These are phyloP conservation scores for Lycium barbarum DNA, from an alignment of 257 asterid species.

Conservation along the genomic window DNA sequence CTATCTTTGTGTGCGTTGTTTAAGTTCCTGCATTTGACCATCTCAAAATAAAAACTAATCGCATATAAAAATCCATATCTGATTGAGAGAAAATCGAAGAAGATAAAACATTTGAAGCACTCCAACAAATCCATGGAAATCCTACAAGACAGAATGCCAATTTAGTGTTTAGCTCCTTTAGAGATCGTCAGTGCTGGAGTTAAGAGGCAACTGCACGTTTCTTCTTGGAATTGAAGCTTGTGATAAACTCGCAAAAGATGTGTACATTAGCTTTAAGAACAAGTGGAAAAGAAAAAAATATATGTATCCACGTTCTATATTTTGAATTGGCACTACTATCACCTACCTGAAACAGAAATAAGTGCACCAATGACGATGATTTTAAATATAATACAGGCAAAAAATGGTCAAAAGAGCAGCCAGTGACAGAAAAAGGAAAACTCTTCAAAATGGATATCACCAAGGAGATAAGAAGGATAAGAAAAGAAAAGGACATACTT, in stretches of 20 bases:
- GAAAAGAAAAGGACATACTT: conserved; percentile 54
- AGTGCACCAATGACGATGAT: neutral
- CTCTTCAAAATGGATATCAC: neutral
- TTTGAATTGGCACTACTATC: neutral
- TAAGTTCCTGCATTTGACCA: too few species aligned
- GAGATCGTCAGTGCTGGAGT: neutral
- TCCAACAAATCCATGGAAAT: conserved; percentile 89
- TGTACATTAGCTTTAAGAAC: conserved; percentile 19
- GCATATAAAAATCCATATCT: too few species aligned
- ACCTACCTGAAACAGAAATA: neutral
- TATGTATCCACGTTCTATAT: neutral
- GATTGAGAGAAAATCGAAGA: too few species aligned
- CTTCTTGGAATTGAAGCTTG: neutral
- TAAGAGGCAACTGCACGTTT: neutral
- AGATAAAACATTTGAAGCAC: too few species aligned
- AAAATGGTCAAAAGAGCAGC: neutral
- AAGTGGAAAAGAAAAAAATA: neutral
- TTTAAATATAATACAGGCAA: neutral
- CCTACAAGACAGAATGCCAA: conserved; percentile 59
- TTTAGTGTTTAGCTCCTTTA: neutral
- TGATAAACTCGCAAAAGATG: neutral
- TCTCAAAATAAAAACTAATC: too few species aligned
- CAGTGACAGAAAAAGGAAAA: conserved; percentile 1
- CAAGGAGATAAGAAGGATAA: conserved; percentile 29
- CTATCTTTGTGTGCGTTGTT: too few species aligned